Evolutionary conservation across 2,329 filamentous ascomycete genomes (phyloP).

Genomic region (Aspergillus phoenicis): DNA sequence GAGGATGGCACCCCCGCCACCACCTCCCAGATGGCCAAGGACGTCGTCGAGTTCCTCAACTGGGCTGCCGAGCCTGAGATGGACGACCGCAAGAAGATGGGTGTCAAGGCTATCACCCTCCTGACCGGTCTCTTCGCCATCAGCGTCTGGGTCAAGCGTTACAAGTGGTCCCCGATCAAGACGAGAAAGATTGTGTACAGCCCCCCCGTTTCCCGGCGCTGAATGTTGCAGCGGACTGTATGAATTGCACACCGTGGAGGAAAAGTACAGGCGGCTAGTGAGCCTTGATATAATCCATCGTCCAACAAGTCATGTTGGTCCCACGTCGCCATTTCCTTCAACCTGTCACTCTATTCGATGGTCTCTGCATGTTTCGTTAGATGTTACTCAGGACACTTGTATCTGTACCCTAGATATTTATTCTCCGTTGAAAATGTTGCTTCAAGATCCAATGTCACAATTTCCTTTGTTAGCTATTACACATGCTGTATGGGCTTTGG

Average conservation of each 20-base stretch:
- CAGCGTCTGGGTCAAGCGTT: constrained; percentile 97
- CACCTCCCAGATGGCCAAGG: constrained; percentile 99
- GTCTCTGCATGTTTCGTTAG: constrained; percentile 42
- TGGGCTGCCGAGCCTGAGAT: constrained; percentile 99
- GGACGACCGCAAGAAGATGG: constrained; percentile 99
- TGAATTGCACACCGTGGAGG: constrained; percentile 36
- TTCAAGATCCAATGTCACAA: constrained; percentile 42
- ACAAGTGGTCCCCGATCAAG: constrained; percentile 98
- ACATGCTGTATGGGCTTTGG: constrained; percentile 4
- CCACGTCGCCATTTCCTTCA: constrained; percentile 26
- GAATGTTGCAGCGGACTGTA: constrained; percentile 33
- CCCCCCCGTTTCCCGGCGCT: constrained; percentile 60
- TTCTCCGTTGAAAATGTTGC: constrained; percentile 42
- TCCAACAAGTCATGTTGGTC: constrained; percentile 28
- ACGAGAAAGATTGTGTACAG: constrained; percentile 89
- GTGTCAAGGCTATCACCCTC: constrained; percentile 89
- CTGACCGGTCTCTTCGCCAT: constrained; percentile 77
- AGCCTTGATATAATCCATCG: constrained; percentile 30
- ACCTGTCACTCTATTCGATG: constrained; percentile 32
- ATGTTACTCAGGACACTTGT: constrained; percentile 43
- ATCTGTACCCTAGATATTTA: constrained; percentile 49
- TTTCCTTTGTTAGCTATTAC: constrained; percentile 38
- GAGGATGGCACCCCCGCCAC: constrained; percentile 93
- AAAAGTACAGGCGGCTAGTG: constrained; percentile 25
- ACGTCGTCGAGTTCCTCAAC: constrained; percentile 98